Conservation (phyloP, 2,329 filamentous ascomycete genomes). For the Pestalotiopsis sp. region DNA sequence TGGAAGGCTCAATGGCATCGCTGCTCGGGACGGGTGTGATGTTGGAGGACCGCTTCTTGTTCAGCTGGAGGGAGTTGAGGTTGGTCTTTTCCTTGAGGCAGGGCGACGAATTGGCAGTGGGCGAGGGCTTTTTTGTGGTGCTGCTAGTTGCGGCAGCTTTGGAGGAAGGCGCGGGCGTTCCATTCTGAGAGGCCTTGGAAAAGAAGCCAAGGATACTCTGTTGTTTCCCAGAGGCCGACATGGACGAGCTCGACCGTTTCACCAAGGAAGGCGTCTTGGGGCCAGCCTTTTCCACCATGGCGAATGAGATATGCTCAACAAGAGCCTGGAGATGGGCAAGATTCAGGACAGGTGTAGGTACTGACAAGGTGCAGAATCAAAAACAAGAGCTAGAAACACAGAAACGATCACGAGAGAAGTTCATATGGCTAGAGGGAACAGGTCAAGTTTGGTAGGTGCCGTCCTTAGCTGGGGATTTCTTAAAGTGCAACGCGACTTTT, state of each 20-base stretch:
- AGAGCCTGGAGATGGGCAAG: background rate
- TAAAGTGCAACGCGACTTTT: constrained; percentile 11
- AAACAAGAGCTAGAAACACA: background rate
- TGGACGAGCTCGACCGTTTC: constrained; percentile 47
- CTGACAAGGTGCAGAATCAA: background rate
- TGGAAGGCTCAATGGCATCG: constrained; percentile 68
- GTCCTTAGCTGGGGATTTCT: background rate
- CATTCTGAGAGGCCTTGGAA: constrained; percentile 54
- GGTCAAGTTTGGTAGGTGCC: background rate
- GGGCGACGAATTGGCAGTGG: constrained; percentile 32
- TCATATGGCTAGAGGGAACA: background rate
- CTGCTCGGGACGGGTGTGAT: constrained; percentile 81
- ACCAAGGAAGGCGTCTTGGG: constrained; percentile 41
- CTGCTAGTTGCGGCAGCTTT: constrained; percentile 26
- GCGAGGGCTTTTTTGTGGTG: constrained; percentile 20
- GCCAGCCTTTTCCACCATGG: constrained; percentile 31
- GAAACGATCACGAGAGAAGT: background rate
- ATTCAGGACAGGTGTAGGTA: background rate
- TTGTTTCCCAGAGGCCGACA: constrained; percentile 56
- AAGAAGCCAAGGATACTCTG: constrained; percentile 84
- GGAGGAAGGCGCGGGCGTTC: constrained; percentile 38
- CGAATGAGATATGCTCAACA: constrained; percentile 1
- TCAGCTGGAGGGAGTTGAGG: constrained; percentile 43
- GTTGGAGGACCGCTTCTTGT: constrained; percentile 40
- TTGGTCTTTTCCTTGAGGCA: constrained; percentile 52